Base-by-base conservation (phyloP, 2,329 filamentous ascomycete genomes). In the Fonsecaea monophora region DNA sequence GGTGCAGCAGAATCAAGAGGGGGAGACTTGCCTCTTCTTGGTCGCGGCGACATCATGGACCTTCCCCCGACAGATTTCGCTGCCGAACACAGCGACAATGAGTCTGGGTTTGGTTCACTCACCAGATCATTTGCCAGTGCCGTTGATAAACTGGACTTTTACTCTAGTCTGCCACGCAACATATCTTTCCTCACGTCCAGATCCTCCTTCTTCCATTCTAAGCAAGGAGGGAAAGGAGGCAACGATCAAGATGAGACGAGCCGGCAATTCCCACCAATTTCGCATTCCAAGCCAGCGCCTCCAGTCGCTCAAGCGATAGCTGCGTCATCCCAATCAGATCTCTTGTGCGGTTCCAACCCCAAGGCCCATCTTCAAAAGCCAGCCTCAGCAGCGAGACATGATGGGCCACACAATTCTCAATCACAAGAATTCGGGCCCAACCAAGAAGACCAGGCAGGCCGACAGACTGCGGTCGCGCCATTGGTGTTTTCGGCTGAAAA, bases 71-170 rank as follows among this genome's bases (percentile, higher is more conserved):
- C 65, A 34, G 64, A 71, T 59, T 48, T 56, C 2, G 32, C 37
- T 37, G 21, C 32, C 50, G 65, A 68, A 42, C 59, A 62, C 18
- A 63, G 60, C 40, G 68, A 70, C 25, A 59, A 61, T 54, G 68
- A 68, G 25, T 70, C 65, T n/a, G 62, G 56, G 4, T 66, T 69
- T 65, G 66, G 63, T 4, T 72, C 69, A 15, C 59, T 72, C 35
- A 72, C 68, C 37, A 66, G 66, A 59, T 71, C 71, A 4, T 72
- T 72, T 25, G 67, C 68, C 13, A 72, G 67, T 40, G 70, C 68
- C 5, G 68, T 72, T 42, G 70, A 72, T 37, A 71, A 70, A 53
- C 60, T 72, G 12, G 70, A 71, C 55, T 69, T 71, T 42, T 42
- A 69, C 13, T 58, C 66, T n/a, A 56, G 63, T 12, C 61, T 64